Evolutionary conservation across 495 filamentous ascomycete species (phyloP).

Genomic region (Xylaria venustula): DNA sequence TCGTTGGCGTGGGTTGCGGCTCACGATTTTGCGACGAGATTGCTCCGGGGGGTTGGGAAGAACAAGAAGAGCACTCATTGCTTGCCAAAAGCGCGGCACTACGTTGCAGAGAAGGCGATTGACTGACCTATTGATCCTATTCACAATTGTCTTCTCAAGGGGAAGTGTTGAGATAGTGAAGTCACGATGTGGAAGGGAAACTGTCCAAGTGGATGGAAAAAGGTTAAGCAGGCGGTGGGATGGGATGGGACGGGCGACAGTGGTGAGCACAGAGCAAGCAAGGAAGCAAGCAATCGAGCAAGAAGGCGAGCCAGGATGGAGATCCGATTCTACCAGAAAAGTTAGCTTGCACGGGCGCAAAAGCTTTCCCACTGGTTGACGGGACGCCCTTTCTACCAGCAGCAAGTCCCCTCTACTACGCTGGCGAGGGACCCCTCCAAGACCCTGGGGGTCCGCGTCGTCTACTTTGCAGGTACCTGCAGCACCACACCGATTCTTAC

Average conservation of each 20-base stretch:
- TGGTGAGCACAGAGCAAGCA: background rate
- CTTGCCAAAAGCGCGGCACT: background rate
- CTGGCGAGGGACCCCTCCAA: background rate
- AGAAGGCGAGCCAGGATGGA: constrained; percentile 12
- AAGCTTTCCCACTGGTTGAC: constrained; percentile 1
- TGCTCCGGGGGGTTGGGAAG: background rate
- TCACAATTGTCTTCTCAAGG: constrained; percentile 24
- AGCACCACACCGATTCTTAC: constrained; percentile 1
- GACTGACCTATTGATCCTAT: constrained; percentile 18
- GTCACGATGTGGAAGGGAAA: constrained; percentile 19
- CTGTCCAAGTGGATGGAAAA: constrained; percentile 13
- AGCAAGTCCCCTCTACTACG: background rate
- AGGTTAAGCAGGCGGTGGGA: background rate
- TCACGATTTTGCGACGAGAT: background rate
- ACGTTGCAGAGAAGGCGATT: background rate
- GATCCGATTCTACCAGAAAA: constrained; percentile 8
- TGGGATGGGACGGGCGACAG: background rate
- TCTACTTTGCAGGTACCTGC: background rate
- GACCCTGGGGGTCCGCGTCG: background rate
- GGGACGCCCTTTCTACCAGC: background rate
- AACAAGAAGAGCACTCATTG: background rate
- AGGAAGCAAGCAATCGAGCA: background rate
- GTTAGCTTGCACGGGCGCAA: constrained; percentile 5
- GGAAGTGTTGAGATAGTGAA: constrained; percentile 14
- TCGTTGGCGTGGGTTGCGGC: background rate